phyloP scores from a whole-genome alignment of 202 grass and related monocot species.

The Eragrostis tef region DNA sequence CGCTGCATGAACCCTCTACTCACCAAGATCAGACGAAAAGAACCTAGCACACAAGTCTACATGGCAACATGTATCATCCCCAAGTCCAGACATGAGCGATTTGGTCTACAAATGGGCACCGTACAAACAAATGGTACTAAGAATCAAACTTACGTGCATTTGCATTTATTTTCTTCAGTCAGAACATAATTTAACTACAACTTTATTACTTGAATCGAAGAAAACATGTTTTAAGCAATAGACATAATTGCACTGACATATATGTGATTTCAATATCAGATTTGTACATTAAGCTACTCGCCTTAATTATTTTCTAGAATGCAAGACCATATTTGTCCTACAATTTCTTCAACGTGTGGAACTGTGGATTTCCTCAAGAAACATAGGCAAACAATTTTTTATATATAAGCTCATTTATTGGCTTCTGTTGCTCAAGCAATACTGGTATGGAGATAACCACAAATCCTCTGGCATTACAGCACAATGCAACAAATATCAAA shows the following conservation, averaged over 20 bases:
- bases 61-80: slow-evolving; percentile 6
- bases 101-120: neutral
- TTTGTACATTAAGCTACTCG: neutral
- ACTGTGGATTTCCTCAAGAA: slow-evolving; percentile 20
- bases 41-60: slow-evolving; percentile 42
- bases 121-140: slow-evolving; percentile 12
- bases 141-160: neutral
- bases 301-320: slow-evolving; percentile 36
- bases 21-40: slow-evolving; percentile 19
- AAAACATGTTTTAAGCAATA: neutral
- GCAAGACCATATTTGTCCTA: neutral
- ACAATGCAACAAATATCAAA: slow-evolving; percentile 5
- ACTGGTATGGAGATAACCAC: neutral
- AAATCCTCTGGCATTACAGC: neutral
- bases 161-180: slow-evolving; percentile 31
- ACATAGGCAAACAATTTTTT: slow-evolving; percentile 34
- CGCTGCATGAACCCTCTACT: neutral
- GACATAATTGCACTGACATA: neutral
- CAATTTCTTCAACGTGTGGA: neutral
- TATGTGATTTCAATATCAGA: slow-evolving; percentile 18
- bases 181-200: slow-evolving; percentile 25
- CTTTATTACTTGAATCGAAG: slow-evolving; percentile 1
- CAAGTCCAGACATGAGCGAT: neutral
- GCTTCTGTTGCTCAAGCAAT: slow-evolving; percentile 5
- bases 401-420: slow-evolving; percentile 14